Conservation (phyloP, 176 grass and related monocot genomes). For the Aechmea fasciata region DNA sequence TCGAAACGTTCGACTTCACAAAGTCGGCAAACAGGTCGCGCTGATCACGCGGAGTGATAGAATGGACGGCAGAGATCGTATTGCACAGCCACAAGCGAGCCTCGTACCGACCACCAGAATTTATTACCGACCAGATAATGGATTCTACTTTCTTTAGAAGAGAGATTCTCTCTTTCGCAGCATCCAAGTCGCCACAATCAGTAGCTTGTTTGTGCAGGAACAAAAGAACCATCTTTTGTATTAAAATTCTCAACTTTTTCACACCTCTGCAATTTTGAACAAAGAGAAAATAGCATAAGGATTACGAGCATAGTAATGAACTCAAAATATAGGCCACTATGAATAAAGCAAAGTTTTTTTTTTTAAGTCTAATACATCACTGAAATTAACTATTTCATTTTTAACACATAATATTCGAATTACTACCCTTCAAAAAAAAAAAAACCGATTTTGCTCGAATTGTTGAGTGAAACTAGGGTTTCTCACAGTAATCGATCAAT, state of each 20-base stretch:
- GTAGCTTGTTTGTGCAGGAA: conserved; percentile 36
- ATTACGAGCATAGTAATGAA: background rate
- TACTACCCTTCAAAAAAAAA: too few species aligned
- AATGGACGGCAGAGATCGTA: conserved; percentile 60
- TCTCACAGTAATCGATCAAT: too few species aligned
- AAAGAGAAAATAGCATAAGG: background rate
- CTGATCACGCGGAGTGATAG: conserved; percentile 32
- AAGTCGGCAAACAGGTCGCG: conserved; percentile 43
- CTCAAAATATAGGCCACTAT: too few species aligned
- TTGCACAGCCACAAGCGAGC: conserved; percentile 63
- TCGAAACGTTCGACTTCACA: conserved; percentile 47
- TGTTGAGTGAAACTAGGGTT: too few species aligned
- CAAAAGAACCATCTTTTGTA: conserved; percentile 42
- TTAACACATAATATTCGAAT: too few species aligned
- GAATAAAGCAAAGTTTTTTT: too few species aligned
- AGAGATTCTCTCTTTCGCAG: conserved; percentile 35
- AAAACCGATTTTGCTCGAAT: too few species aligned
- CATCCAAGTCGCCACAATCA: conserved; percentile 14
- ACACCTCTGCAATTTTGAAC: background rate
- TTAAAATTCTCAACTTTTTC: background rate
- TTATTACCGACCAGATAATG: conserved; percentile 49
- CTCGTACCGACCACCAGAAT: conserved; percentile 43
- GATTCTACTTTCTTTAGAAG: conserved; percentile 42
- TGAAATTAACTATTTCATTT: too few species aligned
- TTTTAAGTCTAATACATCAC: too few species aligned